Evolutionary conservation across 31 red algal genomes (phyloP).

Genomic region (Odonthalia washingtoniensis): DNA sequence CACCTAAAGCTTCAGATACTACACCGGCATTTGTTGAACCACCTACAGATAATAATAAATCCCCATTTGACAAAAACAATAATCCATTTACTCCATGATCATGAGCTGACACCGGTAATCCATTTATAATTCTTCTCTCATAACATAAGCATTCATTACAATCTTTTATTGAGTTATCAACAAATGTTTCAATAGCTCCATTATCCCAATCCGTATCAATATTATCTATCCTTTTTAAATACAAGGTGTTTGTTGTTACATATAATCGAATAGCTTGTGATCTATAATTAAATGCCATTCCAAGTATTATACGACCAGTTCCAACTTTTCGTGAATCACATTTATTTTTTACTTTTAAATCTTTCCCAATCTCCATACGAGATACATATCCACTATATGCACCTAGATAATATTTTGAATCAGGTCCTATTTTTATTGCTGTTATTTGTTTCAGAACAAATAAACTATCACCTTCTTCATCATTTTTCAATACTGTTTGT

Average conservation of each 20-base stretch:
- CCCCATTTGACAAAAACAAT: slow-evolving; percentile 48
- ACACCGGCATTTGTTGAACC: slow-evolving; percentile 62
- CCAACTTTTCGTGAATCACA: slow-evolving; percentile 42
- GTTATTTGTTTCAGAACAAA: slow-evolving; percentile 47
- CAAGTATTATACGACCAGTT: slow-evolving; percentile 42
- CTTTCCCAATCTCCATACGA: slow-evolving; percentile 22
- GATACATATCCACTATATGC: slow-evolving; percentile 35
- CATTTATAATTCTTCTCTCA: slow-evolving; percentile 46
- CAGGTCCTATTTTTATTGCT: slow-evolving; percentile 44
- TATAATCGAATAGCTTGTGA: slow-evolving; percentile 33
- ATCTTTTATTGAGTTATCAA: not conserved
- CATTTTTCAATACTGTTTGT: slow-evolving; percentile 26
- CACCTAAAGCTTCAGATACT: slow-evolving; percentile 32
- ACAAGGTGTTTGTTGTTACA: slow-evolving; percentile 52
- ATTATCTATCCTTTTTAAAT: slow-evolving; percentile 1
- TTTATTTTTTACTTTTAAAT: slow-evolving; percentile 19
- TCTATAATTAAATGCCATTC: slow-evolving; percentile 60
- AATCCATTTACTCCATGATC: slow-evolving; percentile 65
- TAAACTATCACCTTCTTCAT: not conserved
- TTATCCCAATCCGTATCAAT: slow-evolving; percentile 49
- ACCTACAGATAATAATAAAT: slow-evolving; percentile 49
- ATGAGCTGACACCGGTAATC: slow-evolving; percentile 58
- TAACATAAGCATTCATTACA: slow-evolving; percentile 53
- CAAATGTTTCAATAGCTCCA: slow-evolving; percentile 33
- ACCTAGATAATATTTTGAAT: slow-evolving; percentile 50